Evolutionary conservation across 2,329 filamentous ascomycete species (phyloP), one percentile per base, ranked within the genome.

Genomic region (Venturia pyrina): DNA sequence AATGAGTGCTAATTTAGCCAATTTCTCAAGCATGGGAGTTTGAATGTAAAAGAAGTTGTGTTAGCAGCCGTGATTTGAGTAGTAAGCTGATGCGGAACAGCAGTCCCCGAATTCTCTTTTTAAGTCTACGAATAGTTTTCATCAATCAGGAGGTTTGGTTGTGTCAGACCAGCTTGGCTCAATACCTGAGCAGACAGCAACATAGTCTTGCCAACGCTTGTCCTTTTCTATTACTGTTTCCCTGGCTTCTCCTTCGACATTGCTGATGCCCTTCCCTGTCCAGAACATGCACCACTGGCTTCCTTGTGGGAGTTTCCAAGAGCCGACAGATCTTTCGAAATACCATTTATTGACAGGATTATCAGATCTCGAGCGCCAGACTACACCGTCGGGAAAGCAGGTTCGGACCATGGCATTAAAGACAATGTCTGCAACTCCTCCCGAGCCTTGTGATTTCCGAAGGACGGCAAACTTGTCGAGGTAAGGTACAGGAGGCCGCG

Each of bases 261-360:
- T 44, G 46, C 77, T 72, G 21, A 87, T 86, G 0, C 85, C 82
- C 7, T 59, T 37, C 0, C 89, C 95, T 1, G 95, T 99, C 93
- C 95, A 99, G 73, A 99, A 99, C 92, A 98, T 97, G 3, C 92
- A 91, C 95, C 95, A 99, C 70, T 93, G 88, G 59, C 85, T 90
- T n/a, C 85, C 86, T 17, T 59, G 53, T 0, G 84, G 82, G 46
- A 99, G 78, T 78, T 96, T 95, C 83, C 88, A 89, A 1, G 88
- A 93, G 0, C 95, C 95, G 61, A 85, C 80, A 2, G 90, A 91
- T 61, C 95, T 83, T 77, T 99, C 95, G 77, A 98, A 97, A 75
- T 99, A 99, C 95, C 95, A 99, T 75, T 97, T 97, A 74, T 99
- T 99, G 5, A 99, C 95, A 0, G 93, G 93, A 73, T 99, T 98